Base-by-base conservation (phyloP, 2,329 filamentous ascomycete species). In the Talaromyces sp. region DNA sequence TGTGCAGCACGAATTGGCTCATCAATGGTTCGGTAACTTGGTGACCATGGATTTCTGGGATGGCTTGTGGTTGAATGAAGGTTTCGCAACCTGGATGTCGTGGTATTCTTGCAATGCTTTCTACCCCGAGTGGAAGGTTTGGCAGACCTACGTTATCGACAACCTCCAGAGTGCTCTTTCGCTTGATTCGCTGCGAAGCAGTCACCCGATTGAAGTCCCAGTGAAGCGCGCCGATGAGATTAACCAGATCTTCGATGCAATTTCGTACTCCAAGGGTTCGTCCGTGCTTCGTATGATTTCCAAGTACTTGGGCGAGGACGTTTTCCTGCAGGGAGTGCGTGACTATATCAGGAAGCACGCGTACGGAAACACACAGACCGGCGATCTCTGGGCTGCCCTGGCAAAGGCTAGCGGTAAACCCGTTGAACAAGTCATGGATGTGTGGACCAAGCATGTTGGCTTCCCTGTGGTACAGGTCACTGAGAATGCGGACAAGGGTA, bases 41-140 rank as follows among this genome's bases (percentile, higher is more conserved):
- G 93, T 97, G 28, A 97, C 93, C 55, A 97, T 97, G 91, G 91
- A 96, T 73, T 97, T 95, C 81, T 97, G 93, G 93, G 91, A 97
- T 74, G 93, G 92, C 56, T 79, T 97, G 7, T 97, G 93, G 93
- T 83, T 97, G 56, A 97, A 97, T 73, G 90, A 95, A 73, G 90
- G 90, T 36, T 95, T 95, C 67, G 90, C 91, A 33, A 95, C 90
- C 39, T 90, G 89, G 86, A 91, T 94, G 89, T 92, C 89, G 61
- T 88, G 91, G 90, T 94, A 94, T 76, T 91, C 89, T 43, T 95
- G 91, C 81, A 93, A 97, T 73, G 83, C 84, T 59, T 97, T 97
- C 80, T 97, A 92, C 76, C 93, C 93, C 8, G 93, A 97, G 74
- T 97, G 93, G 93, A 96, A 96, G 76, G 91, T 97, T 13, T 97